Conservation (phyloP, 148 eudicot species). For the Salicornia ramosissima region DNA sequence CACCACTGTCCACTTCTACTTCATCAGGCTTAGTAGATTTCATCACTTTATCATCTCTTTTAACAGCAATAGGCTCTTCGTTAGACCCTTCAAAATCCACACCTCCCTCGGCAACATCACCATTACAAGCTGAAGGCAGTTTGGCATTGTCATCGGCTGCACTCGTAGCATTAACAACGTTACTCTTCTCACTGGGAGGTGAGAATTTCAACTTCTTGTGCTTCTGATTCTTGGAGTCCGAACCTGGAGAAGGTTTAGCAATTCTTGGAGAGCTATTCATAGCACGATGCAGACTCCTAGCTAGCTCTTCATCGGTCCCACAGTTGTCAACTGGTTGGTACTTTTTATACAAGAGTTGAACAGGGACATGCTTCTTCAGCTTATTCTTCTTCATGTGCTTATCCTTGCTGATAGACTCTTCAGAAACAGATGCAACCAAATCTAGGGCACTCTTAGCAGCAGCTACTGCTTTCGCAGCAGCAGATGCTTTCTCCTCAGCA, state of each 20-base stretch:
- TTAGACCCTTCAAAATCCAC: conserved; percentile 36
- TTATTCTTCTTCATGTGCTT: conserved; percentile 51
- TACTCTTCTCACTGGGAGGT: conserved; percentile 29
- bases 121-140: conserved; percentile 30
- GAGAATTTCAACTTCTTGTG: conserved; percentile 53
- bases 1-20: conserved; percentile 36
- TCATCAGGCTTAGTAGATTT: conserved; percentile 36
- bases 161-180: conserved; percentile 25
- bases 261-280: conserved; percentile 83
- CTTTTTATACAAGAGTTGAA: conserved; percentile 51
- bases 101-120: conserved; percentile 33
- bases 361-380: conserved; percentile 73
- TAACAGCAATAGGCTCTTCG: conserved; percentile 31
- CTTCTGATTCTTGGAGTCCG: conserved; percentile 49
- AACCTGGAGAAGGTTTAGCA: conserved; percentile 39
- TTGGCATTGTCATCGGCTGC: conserved; percentile 19
- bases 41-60: conserved; percentile 37
- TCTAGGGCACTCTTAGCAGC: conserved; percentile 74
- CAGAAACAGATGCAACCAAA: conserved; percentile 48
- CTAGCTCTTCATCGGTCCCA: conserved; percentile 71
- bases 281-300: conserved; percentile 61
- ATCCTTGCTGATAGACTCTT: conserved; percentile 34
- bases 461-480: conserved; percentile 76
- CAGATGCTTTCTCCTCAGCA: conserved; percentile 80
- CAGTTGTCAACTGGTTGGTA: conserved; percentile 38